Conservation (phyloP, 75 land plant species). For the Selaginella tamariscina region DNA sequence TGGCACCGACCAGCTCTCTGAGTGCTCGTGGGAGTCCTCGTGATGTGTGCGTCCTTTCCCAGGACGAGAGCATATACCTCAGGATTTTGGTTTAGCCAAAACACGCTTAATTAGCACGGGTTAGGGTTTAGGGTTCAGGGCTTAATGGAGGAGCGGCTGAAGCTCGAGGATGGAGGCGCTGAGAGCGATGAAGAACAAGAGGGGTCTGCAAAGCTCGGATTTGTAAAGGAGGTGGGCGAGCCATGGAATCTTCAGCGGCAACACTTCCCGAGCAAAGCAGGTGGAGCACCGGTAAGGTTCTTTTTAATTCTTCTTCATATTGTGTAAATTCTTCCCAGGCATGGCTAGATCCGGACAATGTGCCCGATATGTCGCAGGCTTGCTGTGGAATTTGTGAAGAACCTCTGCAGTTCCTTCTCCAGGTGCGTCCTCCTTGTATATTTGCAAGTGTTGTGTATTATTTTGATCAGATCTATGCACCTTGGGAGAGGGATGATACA, state of each 20-base stretch:
- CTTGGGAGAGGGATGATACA: slow-evolving; percentile 35
- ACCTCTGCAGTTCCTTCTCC: slow-evolving; percentile 65
- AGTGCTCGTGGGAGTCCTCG: background rate
- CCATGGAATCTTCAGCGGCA: slow-evolving; percentile 43
- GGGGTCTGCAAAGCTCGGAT: slow-evolving; percentile 35
- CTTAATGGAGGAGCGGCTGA: slow-evolving; percentile 19
- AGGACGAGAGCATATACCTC: background rate
- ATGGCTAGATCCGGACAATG: slow-evolving; percentile 71
- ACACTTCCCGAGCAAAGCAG: slow-evolving; percentile 72
- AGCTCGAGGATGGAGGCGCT: slow-evolving; percentile 37
- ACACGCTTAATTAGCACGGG: too few species aligned
- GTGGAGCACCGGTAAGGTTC: slow-evolving; percentile 49
- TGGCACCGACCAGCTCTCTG: too few species aligned
- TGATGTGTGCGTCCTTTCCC: background rate
- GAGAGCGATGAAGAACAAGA: slow-evolving; percentile 25
- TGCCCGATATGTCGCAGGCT: slow-evolving; percentile 37
- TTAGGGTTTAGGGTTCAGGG: background rate
- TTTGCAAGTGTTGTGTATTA: background rate
- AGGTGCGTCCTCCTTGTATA: slow-evolving; percentile 27
- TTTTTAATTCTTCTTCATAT: background rate
- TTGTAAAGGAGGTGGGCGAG: slow-evolving; percentile 44
- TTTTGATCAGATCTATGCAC: slow-evolving; percentile 51
- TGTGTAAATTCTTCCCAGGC: slow-evolving; percentile 30
- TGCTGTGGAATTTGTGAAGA: slow-evolving; percentile 59
- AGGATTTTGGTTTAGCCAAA: background rate